Evolutionary conservation across 2,329 filamentous ascomycete species (phyloP), one percentile per base, ranked within the genome.

Genomic region (Xylaria sp.): DNA sequence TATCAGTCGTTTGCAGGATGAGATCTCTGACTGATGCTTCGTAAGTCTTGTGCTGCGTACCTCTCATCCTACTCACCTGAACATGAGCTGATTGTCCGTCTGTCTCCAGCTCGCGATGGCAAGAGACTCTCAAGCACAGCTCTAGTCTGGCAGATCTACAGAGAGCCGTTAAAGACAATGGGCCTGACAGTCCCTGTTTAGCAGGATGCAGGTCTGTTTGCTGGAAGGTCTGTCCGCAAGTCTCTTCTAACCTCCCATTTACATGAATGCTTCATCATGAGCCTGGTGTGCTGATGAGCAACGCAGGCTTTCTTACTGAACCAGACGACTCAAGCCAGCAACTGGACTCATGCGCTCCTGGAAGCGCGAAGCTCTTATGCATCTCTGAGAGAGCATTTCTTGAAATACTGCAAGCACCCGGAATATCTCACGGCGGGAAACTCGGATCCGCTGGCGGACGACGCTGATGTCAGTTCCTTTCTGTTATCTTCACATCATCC

Each of bases 401-500:
- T 98, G 61, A 91, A 90, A 78, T 94, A 91, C 73, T 93, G 97
- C 77, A 90, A 94, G 70, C 91, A 97, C 73, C 94, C 94, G 0
- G 91, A 97, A 78, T 90, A 94, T 75, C 84, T 97, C 68, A 87
- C 84, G 23, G 82, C 91, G 65, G 89, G 92, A 25, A 87, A 88
- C 5, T 83, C 90, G 34, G 96, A 99, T 80, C 96, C 96, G 25
- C 84, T 99, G 74, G 92, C 93, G 70, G 95, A 98, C 76, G 94
- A 97, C 78, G 83, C 85, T 31, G 83, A 86, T 74, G 86, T 89
- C 79, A 78, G 76, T 63, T 20, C 54, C 46, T 48, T 28, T 37
- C 56, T 25, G 18, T 13, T 18, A 18, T n/a, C 41, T 44, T 46
- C 23, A n/a, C 12, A 46, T 39, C 18, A 12, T 58, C 18, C 37